Percentiles rank a stretch among this genome's conserved stretches.
Conservation (phyloP, 1,284 basidiomycete genomes). For the Stygiomarasmius scandens region DNA sequence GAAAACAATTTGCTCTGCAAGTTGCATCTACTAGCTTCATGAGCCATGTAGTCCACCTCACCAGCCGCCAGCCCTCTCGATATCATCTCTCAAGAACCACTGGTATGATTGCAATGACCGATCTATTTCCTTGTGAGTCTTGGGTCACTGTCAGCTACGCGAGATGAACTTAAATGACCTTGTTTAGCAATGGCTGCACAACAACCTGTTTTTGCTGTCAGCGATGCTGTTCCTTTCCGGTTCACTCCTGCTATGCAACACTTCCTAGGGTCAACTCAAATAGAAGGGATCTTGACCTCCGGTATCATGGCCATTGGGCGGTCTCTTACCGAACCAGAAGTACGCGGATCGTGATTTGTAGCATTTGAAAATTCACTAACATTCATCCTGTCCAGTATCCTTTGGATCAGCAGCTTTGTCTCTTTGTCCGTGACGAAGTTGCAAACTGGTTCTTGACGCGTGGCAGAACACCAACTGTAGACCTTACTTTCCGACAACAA, state of each 20-base stretch:
- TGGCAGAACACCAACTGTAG: conserved; percentile 54
- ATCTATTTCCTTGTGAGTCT: conserved; percentile 80
- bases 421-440: conserved; percentile 95
- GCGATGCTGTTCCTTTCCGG: conserved; percentile 94
- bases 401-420: conserved; percentile 84
- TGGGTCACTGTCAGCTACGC: neutral
- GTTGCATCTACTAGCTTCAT: conserved; percentile 90
- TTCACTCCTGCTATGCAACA: conserved; percentile 96
- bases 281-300: conserved; percentile 88
- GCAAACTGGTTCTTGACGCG: conserved; percentile 67
- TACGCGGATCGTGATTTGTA: conserved; percentile 34
- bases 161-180: neutral
- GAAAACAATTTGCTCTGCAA: conserved; percentile 95
- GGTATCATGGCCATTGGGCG: conserved; percentile 91
- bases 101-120: conserved; percentile 89
- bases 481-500: conserved; percentile 66
- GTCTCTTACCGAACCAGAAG: conserved; percentile 91
- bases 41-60: conserved; percentile 88
- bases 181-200: conserved; percentile 39
- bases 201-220: conserved; percentile 71
- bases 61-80: conserved; percentile 81
- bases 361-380: neutral
- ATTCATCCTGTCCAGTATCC: conserved; percentile 62
- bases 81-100: conserved; percentile 91
- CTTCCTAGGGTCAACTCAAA: conserved; percentile 88